A percentile compares a stretch with the other conserved stretches of the same genome.
These are phyloP conservation scores for Candida sithepensis DNA, from an alignment of 805 yeast species.

Conservation along the genomic window DNA sequence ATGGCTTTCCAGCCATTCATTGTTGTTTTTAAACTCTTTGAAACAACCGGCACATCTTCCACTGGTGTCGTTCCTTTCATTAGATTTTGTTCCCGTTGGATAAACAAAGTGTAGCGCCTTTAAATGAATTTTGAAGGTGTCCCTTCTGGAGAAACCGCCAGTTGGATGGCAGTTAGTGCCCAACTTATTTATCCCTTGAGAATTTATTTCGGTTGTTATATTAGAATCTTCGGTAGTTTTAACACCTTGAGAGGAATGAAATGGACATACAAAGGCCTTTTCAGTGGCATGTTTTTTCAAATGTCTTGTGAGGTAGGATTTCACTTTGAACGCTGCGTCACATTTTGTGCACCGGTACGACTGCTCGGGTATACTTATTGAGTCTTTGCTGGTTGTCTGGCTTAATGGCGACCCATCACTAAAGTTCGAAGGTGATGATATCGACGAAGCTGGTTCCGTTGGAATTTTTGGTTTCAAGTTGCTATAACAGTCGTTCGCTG, in stretches of 20 bases:
- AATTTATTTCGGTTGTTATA: slow-evolving; percentile 7
- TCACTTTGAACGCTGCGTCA: slow-evolving; percentile 44
- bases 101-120: slow-evolving; percentile 54
- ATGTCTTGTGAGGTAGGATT: slow-evolving; percentile 54
- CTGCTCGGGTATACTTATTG: not conserved
- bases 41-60: slow-evolving; percentile 58
- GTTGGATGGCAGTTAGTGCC: slow-evolving; percentile 49
- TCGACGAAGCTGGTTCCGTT: not conserved
- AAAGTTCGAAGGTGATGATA: not conserved
- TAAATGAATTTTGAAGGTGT: slow-evolving; percentile 55
- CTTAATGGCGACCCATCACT: not conserved
- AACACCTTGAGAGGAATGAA: slow-evolving; percentile 28
- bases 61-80: slow-evolving; percentile 37
- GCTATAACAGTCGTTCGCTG: not conserved
- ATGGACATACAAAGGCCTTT: slow-evolving; percentile 56
- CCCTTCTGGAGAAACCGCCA: slow-evolving; percentile 58
- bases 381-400: not conserved
- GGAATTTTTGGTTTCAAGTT: not conserved
- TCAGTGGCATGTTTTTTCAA: slow-evolving; percentile 46
- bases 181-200: not conserved
- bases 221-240: slow-evolving; percentile 11
- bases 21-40: slow-evolving; percentile 43
- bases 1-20: slow-evolving; percentile 50
- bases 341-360: slow-evolving; percentile 46
- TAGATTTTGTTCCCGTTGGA: slow-evolving; percentile 51